Percentiles rank a stretch among this genome's conserved stretches.
Conservation (phyloP, 1,139 yeast genomes). For the Suhomyces kunorum region DNA sequence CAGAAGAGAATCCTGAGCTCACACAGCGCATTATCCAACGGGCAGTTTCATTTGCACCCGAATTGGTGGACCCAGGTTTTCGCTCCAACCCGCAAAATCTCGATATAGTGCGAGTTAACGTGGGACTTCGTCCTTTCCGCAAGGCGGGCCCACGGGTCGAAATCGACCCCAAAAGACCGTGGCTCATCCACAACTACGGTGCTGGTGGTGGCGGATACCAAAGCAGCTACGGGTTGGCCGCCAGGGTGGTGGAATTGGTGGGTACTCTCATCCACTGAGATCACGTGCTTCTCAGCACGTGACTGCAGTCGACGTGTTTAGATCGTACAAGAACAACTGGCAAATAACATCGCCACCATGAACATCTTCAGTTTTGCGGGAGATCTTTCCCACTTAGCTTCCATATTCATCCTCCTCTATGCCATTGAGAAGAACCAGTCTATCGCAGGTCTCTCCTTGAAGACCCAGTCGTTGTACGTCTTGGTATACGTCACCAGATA, state of each 20-base stretch:
- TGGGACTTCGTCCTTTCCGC: slow-evolving; percentile 53
- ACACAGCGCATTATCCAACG: slow-evolving; percentile 40
- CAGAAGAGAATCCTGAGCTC: slow-evolving; percentile 35
- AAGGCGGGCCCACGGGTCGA: slow-evolving; percentile 49
- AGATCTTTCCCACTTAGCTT: slow-evolving; percentile 80
- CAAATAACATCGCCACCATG: slow-evolving; percentile 25
- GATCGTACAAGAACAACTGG: slow-evolving; percentile 1
- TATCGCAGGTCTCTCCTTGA: slow-evolving; percentile 81
- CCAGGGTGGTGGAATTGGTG: slow-evolving; percentile 25
- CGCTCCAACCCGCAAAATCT: slow-evolving; percentile 37
- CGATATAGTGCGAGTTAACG: slow-evolving; percentile 39
- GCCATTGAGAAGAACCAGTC: slow-evolving; percentile 68
- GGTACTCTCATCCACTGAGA: not conserved
- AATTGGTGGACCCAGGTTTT: slow-evolving; percentile 34
- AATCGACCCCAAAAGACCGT: slow-evolving; percentile 29
- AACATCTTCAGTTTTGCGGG: slow-evolving; percentile 62
- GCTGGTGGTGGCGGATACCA: slow-evolving; percentile 51
- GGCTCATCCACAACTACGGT: slow-evolving; percentile 52
- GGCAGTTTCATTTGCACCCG: slow-evolving; percentile 47
- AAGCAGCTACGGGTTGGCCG: slow-evolving; percentile 48
- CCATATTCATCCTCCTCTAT: slow-evolving; percentile 72
- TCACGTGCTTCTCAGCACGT: not conserved
- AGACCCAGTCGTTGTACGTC: slow-evolving; percentile 80
- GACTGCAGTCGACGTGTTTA: slow-evolving; percentile 9
- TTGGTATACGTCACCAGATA: slow-evolving; percentile 81